phyloP scores from a whole-genome alignment of 2,329 filamentous ascomycete genomes.

The Paecilomyces dactylethromorphus region DNA sequence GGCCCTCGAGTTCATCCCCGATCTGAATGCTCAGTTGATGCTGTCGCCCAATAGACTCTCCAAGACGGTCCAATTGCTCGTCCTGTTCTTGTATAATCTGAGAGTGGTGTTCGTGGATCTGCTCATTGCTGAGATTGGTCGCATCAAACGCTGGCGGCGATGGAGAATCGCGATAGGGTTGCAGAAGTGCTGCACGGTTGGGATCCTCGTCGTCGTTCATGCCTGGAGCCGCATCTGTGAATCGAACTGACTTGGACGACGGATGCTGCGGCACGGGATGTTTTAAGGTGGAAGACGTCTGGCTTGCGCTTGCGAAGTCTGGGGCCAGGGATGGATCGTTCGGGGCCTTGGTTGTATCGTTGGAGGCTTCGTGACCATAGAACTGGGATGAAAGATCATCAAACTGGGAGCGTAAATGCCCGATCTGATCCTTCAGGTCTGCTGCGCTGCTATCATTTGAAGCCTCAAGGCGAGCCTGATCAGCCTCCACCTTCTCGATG shows the following conservation, averaged over 20 bases:
- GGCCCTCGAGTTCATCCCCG: conserved; percentile 87
- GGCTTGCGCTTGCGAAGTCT: conserved; percentile 59
- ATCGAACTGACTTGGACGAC: conserved; percentile 71
- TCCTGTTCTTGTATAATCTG: conserved; percentile 84
- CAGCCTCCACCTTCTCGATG: conserved; percentile 61
- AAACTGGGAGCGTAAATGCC: conserved; percentile 65
- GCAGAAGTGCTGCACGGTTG: conserved; percentile 54
- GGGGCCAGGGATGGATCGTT: conserved; percentile 57
- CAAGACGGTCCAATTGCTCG: conserved; percentile 80
- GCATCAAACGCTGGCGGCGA: conserved; percentile 43
- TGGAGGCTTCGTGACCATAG: conserved; percentile 54
- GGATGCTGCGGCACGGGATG: conserved; percentile 39
- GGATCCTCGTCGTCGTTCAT: conserved; percentile 44
- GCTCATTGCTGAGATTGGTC: conserved; percentile 63
- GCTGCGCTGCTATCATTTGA: conserved; percentile 45
- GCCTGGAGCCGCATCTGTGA: conserved; percentile 59
- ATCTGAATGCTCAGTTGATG: conserved; percentile 92
- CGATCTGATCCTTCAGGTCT: conserved; percentile 60
- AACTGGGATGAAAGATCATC: conserved; percentile 75
- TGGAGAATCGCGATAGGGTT: conserved; percentile 54
- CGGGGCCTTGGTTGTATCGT: conserved; percentile 50
- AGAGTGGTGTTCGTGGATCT: conserved; percentile 79
- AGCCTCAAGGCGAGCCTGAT: conserved; percentile 54
- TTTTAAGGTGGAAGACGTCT: conserved; percentile 34
- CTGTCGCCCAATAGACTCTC: conserved; percentile 81